Conservation (phyloP, 768 basidiomycete species). For the Udeniomyces megalosporus region DNA sequence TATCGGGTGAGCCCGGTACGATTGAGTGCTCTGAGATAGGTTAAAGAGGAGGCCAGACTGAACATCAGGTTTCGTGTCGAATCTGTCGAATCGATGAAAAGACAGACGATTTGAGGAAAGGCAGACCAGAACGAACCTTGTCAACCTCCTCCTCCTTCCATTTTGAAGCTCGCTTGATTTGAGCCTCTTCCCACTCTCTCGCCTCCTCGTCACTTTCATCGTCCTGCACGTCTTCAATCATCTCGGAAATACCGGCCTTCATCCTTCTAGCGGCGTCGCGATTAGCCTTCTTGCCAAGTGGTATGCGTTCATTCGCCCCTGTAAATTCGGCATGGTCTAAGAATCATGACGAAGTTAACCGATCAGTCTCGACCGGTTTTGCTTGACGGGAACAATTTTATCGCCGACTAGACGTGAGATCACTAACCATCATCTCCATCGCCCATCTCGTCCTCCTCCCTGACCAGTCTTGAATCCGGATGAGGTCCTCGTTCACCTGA, state of each 20-base stretch:
- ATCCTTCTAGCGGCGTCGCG: conserved; percentile 53
- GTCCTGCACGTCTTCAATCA: conserved; percentile 62
- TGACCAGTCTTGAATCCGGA: conserved; percentile 61
- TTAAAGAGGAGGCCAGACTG: neutral
- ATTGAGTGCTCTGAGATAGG: too few relatives aligned
- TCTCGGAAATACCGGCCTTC: conserved; percentile 54
- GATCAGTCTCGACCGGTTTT: neutral
- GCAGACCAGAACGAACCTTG: neutral
- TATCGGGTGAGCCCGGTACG: conserved; percentile 40
- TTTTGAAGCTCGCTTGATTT: conserved; percentile 47
- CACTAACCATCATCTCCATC: conserved; percentile 84
- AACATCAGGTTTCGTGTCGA: too few relatives aligned
- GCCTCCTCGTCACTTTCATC: conserved; percentile 35
- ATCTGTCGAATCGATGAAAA: too few relatives aligned
- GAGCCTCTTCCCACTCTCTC: conserved; percentile 69
- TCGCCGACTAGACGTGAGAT: too few relatives aligned
- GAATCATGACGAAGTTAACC: neutral
- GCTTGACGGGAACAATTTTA: too few relatives aligned
- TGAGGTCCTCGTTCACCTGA: conserved; percentile 48
- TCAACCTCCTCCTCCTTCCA: conserved; percentile 16
- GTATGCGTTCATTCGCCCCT: conserved; percentile 69
- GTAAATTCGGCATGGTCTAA: conserved; percentile 75
- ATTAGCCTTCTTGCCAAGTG: conserved; percentile 63
- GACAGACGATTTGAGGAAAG: too few relatives aligned
- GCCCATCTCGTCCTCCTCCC: conserved; percentile 76